Base-by-base conservation (phyloP, 2,329 filamentous ascomycete genomes). In the Beauveria australis region DNA sequence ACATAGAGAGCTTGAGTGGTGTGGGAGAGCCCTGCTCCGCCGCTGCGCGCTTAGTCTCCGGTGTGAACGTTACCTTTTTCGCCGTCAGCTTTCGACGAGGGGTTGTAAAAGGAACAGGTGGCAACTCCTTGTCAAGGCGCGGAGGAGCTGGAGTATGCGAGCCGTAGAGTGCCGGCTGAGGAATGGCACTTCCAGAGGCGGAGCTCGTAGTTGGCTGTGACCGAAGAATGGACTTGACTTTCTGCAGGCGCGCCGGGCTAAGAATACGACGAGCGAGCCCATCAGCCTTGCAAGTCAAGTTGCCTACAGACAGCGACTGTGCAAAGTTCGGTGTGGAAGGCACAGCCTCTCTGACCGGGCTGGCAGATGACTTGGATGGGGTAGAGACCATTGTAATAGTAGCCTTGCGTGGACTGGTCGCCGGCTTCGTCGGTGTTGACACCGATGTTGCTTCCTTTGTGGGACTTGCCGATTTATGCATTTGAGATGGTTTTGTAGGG, bases 21-120 rank as follows among this genome's bases (percentile, higher is more conserved):
- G 84, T 84, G 8, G 84, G 84, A 1, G 83, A 82, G 61, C 79
- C 75, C 62, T 82, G 78, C 0, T 69, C 65, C 53, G 75, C 66
- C 0, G 74, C 71, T 9, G 75, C 73, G 19, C 75, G 74, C 64
- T 89, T 82, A 41, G 87, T 86, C 63, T 85, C 86, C 0, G 87
- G 87, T 0, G 89, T 91, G 68, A 96, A 96, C 55, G 89, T 86
- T 41, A 96, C 90, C 60, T 84, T 87, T 76, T 95, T 96, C 19
- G 75, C n/a, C 6, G 18, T 72, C 43, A 78, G 70, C 72, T 86
- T 89, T 26, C 86, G 81, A 37, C 86, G 86, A 8, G 88, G 89
- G 1, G 88, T 91, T 5, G 84, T 86, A 59, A 84, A 74, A 6
- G 82, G 79, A 19, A 79, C 70, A 3, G 77, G 70, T 56, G 80